Evolutionary conservation across 371 early-diverging fungal species (phyloP), one percentile per base, ranked within the genome.

Genomic region (Apophysomyces ossiformis): DNA sequence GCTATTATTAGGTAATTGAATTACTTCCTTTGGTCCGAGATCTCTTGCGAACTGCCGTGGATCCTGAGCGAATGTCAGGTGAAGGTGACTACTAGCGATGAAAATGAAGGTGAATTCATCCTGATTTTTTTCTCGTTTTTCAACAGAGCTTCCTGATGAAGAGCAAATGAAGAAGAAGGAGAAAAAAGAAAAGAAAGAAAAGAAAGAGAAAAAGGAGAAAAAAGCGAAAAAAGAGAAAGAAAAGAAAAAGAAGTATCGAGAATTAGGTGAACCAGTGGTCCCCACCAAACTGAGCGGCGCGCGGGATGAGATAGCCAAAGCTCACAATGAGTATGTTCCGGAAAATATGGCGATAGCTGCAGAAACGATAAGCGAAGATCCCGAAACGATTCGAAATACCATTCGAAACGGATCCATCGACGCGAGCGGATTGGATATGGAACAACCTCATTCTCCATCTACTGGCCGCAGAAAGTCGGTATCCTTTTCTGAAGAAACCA

Each of bases 311-410:
- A 39, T 60, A 41, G 67, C 66, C 38, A 46, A 57, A 41, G 63
- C 61, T 16, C 21, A 64, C 0, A 26, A 60, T 50, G 57, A 64
- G 47, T 65, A 67, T 41, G 5, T 37, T 8, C 54, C 54, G 12
- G 61, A 44, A 36, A 37, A 36, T n/a, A 8, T 58, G 38, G 8
- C 5, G 6, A 50, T 58, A 37, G 35, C 35, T 11, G 35, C 60
- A 5, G 58, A 45, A 47, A 61, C 47, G 1, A 62, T 67, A 11
- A 70, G 67, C 37, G 59, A 70, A 36, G 72, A 71, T 60, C 76
- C 79, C 8, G 74, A 73, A 47, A 79, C 79, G 0, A 66, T 76
- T 9, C 67, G 73, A 13, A 79, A 79, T 57, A 79, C 79, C 11
- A 63, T 76, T 44, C 69, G 63, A 35, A 79, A 79, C 50, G 63